Evolutionary conservation across 2,329 filamentous ascomycete genomes (phyloP), one percentile per base, ranked within the genome.

Genomic region (Alternaria panax): DNA sequence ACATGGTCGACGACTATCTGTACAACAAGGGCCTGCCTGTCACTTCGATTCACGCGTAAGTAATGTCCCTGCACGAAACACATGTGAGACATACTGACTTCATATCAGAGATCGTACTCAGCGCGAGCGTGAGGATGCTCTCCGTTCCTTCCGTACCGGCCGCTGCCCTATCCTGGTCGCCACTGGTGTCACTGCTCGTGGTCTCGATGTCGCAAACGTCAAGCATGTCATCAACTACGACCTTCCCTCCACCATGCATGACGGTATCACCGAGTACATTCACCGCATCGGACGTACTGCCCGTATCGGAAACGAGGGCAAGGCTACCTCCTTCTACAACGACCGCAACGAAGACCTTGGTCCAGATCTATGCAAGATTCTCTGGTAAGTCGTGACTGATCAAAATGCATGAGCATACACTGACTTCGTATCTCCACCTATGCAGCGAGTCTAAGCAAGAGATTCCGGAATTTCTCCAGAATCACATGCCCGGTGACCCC

Each of bases 201-300:
- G 95, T 7, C 88, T 97, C 32, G 93, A 98, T 68, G 90, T 97
- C 34, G 87, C 87, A 58, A 92, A 95, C 65, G 90, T 98, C 6
- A 88, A 89, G 82, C 92, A 97, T 65, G 91, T 99, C 60, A 90
- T 99, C 84, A 98, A 99, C 80, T 98, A 89, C 69, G 93, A 98
- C 62, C 82, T 98, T 2, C 94, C 94, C 0, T 88, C 84, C 5
- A 80, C 83, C 42, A 82, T 87, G 1, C 85, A 94, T 68, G 93
- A 92, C n/a, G 94, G 93, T 2, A 96, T 97, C 56, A 88, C 92
- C 48, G 95, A 98, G 76, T 99, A 98, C 70, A 88, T 91, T 25
- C 95, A 99, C 74, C 92, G 95, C 12, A 98, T 98, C 74, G 95
- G 95, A 63, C 93, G 95, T 61, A 99, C 95, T 67, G 95, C 92